Conservation (phyloP, 345 rosid genomes). For the Dipteronia sinensis region DNA sequence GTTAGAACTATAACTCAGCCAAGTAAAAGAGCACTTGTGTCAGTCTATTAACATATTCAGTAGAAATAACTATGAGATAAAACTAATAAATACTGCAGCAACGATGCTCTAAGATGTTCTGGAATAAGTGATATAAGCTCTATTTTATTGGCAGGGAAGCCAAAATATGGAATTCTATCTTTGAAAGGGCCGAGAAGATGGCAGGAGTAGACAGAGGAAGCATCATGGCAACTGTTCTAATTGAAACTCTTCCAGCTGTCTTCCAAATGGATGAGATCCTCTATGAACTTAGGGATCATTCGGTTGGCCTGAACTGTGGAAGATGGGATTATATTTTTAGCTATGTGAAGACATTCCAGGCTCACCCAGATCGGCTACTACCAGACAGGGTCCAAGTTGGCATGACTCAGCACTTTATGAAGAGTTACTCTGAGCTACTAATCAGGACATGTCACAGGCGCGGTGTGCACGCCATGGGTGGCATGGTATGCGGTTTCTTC, state of each 20-base stretch:
- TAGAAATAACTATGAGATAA: neutral
- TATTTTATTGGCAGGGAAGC: slow-evolving; percentile 71
- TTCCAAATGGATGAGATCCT: slow-evolving; percentile 97
- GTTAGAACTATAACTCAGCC: too few relatives aligned
- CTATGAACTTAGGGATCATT: slow-evolving; percentile 82
- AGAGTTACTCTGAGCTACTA: slow-evolving; percentile 89
- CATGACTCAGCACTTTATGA: slow-evolving; percentile 95
- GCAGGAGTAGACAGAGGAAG: slow-evolving; percentile 85
- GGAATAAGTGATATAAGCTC: neutral
- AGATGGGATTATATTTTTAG: slow-evolving; percentile 97
- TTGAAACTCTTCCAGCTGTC: slow-evolving; percentile 89
- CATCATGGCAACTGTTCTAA: slow-evolving; percentile 82
- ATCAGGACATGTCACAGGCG: slow-evolving; percentile 84
- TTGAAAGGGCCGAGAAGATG: slow-evolving; percentile 84
- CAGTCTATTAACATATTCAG: neutral
- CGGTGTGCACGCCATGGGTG: slow-evolving; percentile 97
- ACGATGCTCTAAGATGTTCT: neutral
- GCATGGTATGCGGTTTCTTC: slow-evolving; percentile 58
- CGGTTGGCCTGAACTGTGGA: slow-evolving; percentile 89
- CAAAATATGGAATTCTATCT: slow-evolving; percentile 85
- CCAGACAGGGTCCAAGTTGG: slow-evolving; percentile 87
- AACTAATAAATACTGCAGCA: neutral
- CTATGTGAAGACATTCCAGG: slow-evolving; percentile 91
- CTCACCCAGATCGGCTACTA: slow-evolving; percentile 75
- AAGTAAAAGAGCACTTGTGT: neutral